A percentile compares a stretch with the other conserved stretches of the same genome.
Evolutionary conservation across 495 filamentous ascomycete species (phyloP).

Genomic region (Xylaria longipes): DNA sequence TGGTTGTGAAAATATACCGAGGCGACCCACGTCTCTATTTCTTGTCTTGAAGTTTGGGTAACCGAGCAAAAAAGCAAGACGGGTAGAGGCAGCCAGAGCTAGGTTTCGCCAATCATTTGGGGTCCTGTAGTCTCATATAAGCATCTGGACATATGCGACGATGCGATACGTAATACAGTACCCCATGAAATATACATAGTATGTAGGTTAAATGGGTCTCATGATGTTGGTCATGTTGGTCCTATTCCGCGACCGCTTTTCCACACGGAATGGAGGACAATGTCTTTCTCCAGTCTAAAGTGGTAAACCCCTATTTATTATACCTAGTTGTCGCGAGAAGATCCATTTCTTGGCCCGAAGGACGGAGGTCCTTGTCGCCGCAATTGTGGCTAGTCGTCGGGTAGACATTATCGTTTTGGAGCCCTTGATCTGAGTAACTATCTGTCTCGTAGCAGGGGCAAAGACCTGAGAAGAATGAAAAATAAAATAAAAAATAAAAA

Average conservation of each 20-base stretch:
- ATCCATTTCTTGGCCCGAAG: slow-evolving; percentile 12
- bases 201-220: neutral
- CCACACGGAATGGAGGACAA: neutral
- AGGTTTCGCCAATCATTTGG: neutral
- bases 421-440: neutral
- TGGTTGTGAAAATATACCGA: slow-evolving; percentile 4
- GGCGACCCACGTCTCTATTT: slow-evolving; percentile 5
- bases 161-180: neutral
- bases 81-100: neutral
- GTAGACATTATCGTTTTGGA: neutral
- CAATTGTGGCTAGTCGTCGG: neutral
- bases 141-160: neutral
- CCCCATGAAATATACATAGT: neutral
- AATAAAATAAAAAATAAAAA: too few species aligned
- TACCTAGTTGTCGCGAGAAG: neutral
- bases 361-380: neutral
- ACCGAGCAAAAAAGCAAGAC: neutral
- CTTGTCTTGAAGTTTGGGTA: neutral
- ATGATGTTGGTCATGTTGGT: neutral
- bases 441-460: neutral
- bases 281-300: neutral
- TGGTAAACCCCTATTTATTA: neutral
- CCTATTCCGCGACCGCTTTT: neutral
- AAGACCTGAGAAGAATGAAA: too few species aligned
- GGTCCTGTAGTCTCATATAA: neutral